Evolutionary conservation across 495 filamentous ascomycete genomes (phyloP).

Genomic region (Haplographium delicatum): DNA sequence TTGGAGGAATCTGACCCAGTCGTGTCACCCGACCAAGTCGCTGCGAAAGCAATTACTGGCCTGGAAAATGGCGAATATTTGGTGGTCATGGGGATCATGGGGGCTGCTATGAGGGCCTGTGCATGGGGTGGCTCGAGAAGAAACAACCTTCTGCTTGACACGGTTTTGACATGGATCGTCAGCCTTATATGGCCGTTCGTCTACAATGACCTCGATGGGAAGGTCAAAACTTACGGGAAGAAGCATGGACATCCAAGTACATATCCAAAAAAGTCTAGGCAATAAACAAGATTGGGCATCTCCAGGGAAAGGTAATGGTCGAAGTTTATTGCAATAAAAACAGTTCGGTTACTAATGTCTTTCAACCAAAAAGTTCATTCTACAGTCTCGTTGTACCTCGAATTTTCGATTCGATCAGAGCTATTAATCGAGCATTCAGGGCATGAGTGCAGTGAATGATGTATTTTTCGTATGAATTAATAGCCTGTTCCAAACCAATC

Average conservation of each 20-base stretch:
- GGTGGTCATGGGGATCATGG: conserved; percentile 65
- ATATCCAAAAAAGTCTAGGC: conserved; percentile 21
- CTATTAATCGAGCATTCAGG: no score
- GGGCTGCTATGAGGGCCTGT: conserved; percentile 60
- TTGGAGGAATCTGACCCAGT: conserved; percentile 77
- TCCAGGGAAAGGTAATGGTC: background rate
- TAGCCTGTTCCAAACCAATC: no score
- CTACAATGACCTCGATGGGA: conserved; percentile 50
- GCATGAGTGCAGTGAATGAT: no score
- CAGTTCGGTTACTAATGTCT: no score
- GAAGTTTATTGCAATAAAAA: background rate
- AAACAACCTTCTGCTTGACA: conserved; percentile 58
- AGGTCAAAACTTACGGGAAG: conserved; percentile 54
- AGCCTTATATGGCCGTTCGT: conserved; percentile 57
- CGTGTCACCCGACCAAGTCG: conserved; percentile 74
- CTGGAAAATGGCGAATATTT: conserved; percentile 78
- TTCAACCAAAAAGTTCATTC: no score
- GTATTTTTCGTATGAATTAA: no score
- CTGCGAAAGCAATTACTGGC: conserved; percentile 58
- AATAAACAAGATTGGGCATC: background rate
- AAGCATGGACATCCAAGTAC: conserved; percentile 49
- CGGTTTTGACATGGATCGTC: conserved; percentile 50
- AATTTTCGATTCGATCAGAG: no score
- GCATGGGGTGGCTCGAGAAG: conserved; percentile 50
- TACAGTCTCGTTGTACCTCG: no score